A percentile compares a stretch with the other conserved stretches of the same genome.
phyloP scores from a whole-genome alignment of 2,329 filamentous ascomycete genomes.

The Bipolaris sorokiniana region DNA sequence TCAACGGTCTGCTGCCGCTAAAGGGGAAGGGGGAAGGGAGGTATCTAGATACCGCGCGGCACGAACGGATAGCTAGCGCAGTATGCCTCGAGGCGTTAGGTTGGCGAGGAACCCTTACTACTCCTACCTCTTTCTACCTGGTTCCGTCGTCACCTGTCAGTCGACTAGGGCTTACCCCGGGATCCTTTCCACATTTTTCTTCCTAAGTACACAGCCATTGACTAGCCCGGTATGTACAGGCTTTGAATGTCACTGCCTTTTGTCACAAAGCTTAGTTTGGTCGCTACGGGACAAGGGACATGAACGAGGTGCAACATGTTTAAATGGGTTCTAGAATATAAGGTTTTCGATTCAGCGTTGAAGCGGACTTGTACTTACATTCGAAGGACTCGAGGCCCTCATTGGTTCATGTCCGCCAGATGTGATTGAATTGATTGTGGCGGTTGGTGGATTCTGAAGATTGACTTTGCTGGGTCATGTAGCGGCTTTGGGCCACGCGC shows the following conservation, averaged over 20 bases:
- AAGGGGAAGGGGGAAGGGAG: too few relatives aligned
- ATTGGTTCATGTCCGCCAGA: background rate
- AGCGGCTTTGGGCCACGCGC: background rate
- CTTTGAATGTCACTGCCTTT: background rate
- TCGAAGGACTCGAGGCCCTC: background rate
- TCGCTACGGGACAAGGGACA: background rate
- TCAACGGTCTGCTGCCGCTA: background rate
- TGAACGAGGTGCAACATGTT: background rate
- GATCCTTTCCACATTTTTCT: background rate
- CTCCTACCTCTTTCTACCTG: background rate
- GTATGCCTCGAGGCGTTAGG: background rate
- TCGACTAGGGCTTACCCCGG: conserved; percentile 1
- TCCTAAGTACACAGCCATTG: background rate
- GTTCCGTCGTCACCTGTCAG: background rate
- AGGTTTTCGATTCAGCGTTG: background rate
- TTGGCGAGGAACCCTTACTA: background rate
- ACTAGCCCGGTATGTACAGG: too few relatives aligned
- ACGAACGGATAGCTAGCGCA: conserved; percentile 1
- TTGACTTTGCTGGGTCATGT: background rate
- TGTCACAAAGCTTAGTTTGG: background rate
- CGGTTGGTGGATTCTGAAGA: background rate
- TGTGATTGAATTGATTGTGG: background rate
- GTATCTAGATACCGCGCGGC: background rate
- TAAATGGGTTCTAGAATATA: background rate
- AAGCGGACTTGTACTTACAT: background rate